Conservation (phyloP, 495 filamentous ascomycete species). For the Podospora anserina region DNA sequence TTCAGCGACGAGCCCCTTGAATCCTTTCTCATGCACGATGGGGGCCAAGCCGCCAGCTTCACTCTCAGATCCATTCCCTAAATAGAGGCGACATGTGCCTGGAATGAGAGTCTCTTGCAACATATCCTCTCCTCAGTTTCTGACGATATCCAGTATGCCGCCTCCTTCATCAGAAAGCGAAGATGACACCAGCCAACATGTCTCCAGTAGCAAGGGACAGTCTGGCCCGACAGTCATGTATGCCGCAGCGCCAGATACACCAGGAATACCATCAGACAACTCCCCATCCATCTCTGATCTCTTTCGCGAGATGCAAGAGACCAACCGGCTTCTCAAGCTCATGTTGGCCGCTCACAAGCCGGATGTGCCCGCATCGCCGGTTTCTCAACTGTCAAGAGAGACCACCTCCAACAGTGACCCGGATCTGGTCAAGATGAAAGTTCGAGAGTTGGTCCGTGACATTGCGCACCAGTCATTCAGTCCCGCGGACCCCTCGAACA, state of each 20-base stretch:
- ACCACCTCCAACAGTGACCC: background rate
- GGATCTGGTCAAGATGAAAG: background rate
- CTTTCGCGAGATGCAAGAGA: conserved; percentile 17
- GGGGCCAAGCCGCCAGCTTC: background rate
- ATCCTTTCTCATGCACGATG: background rate
- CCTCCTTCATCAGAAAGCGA: background rate
- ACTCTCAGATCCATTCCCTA: background rate
- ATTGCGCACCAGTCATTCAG: conserved; percentile 1
- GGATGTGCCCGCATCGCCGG: background rate
- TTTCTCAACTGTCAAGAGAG: background rate
- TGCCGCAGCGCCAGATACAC: background rate
- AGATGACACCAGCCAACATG: background rate
- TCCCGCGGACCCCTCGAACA: background rate
- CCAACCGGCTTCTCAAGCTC: conserved; percentile 14
- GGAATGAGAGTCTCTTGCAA: background rate
- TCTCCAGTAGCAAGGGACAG: background rate
- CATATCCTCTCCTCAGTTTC: background rate
- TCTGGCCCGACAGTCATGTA: background rate
- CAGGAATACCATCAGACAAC: background rate
- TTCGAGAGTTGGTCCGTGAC: background rate
- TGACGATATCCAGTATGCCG: background rate
- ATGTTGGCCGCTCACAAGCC: conserved; percentile 5
- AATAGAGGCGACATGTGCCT: background rate
- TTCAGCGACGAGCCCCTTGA: background rate
- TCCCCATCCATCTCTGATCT: conserved; percentile 9